A percentile compares a stretch with the other conserved stretches of the same genome.
Evolutionary conservation across 78 protist species (phyloP).

Genomic region (Tieghemostelium lacteum): DNA sequence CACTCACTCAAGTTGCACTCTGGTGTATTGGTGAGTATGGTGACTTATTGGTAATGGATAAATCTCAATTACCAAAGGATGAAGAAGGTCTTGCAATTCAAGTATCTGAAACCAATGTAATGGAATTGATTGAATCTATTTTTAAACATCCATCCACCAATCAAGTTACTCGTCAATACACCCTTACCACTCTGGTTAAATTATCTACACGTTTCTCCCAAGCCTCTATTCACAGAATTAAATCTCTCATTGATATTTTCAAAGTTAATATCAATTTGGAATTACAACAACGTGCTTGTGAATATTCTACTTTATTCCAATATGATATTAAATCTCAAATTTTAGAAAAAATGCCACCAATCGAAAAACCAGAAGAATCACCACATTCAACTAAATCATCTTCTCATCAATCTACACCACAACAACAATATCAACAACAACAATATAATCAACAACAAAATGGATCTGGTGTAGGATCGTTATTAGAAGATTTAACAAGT

Average conservation of each 20-base stretch:
- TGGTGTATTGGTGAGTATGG: constrained; percentile 98
- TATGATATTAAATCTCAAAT: constrained; percentile 23
- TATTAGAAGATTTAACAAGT: constrained; percentile 24
- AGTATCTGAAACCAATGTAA: constrained; percentile 48
- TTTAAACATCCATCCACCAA: constrained; percentile 55
- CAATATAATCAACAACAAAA: not conserved
- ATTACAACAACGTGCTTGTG: constrained; percentile 95
- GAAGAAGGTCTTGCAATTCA: constrained; percentile 58
- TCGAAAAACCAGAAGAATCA: constrained; percentile 46
- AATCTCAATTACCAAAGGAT: constrained; percentile 65
- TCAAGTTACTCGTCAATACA: constrained; percentile 77
- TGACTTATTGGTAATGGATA: constrained; percentile 79
- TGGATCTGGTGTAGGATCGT: constrained; percentile 16
- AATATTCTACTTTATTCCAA: constrained; percentile 86
- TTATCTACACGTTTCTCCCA: constrained; percentile 81
- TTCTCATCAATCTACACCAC: constrained; percentile 40
- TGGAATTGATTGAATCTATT: constrained; percentile 77
- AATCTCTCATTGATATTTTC: constrained; percentile 27
- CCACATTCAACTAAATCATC: constrained; percentile 14
- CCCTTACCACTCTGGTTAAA: constrained; percentile 90
- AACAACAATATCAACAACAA: constrained; percentile 29
- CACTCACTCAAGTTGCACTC: constrained; percentile 60
- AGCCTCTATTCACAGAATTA: not conserved
- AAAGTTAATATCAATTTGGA: constrained; percentile 82
- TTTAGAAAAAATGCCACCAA: constrained; percentile 49